A percentile compares a stretch with the other conserved stretches of the same genome.
Evolutionary conservation across 139 green algal species (phyloP).

Genomic region (Picochlorum costavermella): DNA sequence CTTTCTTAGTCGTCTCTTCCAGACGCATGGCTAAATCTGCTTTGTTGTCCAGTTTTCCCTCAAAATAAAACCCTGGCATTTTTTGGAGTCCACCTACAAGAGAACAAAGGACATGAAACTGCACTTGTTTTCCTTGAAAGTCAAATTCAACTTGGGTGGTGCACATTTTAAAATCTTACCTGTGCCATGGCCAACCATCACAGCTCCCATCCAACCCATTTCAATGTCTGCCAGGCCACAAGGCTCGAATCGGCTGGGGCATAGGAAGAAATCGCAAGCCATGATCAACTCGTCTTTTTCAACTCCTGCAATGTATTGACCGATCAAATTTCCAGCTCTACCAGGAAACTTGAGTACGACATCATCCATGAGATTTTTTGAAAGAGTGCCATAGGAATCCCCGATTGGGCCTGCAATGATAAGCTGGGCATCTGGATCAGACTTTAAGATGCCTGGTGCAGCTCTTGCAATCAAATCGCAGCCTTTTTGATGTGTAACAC

Average conservation of each 20-base stretch:
- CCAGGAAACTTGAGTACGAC: constrained; percentile 16
- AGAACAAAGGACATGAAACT: background rate
- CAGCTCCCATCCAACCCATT: constrained; percentile 23
- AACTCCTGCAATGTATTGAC: constrained; percentile 28
- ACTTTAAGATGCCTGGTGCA: constrained; percentile 10
- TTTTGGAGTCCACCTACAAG: constrained; percentile 22
- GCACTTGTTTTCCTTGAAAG: background rate
- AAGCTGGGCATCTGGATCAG: constrained; percentile 14
- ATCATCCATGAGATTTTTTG: constrained; percentile 12
- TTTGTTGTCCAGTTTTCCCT: constrained; percentile 11
- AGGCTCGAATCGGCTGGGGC: constrained; percentile 35
- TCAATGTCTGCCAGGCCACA: constrained; percentile 39
- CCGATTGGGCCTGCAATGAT: constrained; percentile 28
- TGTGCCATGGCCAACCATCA: constrained; percentile 29
- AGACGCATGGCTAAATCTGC: constrained; percentile 19
- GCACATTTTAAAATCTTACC: constrained; percentile 7
- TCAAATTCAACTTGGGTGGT: background rate
- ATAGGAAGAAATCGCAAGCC: constrained; percentile 34
- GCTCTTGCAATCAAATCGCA: constrained; percentile 30
- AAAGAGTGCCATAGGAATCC: constrained; percentile 20
- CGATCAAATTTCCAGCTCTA: constrained; percentile 17
- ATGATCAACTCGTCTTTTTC: constrained; percentile 29
- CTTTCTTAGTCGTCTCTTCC: background rate
- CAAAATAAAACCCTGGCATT: constrained; percentile 37
- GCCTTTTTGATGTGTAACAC: constrained; percentile 39